Percentiles rank a stretch among this genome's conserved stretches.
These are phyloP conservation scores for Seiridium unicorne DNA, from an alignment of 2,329 filamentous ascomycete genomes.

Conservation along the genomic window DNA sequence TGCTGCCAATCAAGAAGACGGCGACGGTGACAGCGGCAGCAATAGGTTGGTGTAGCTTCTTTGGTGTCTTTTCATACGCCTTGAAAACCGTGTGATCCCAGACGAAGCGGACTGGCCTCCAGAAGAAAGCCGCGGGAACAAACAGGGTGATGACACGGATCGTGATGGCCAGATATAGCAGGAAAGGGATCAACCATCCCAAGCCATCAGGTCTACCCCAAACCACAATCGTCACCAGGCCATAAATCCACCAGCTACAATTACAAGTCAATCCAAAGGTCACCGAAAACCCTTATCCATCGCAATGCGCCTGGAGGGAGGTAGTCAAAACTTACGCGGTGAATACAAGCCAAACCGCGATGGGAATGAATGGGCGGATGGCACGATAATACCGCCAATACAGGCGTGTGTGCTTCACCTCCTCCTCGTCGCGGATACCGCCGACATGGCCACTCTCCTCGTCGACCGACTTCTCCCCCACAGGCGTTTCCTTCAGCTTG, in stretches of 20 bases:
- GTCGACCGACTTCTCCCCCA: constrained; percentile 27
- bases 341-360: constrained; percentile 37
- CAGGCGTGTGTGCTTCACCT: not conserved
- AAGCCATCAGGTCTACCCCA: constrained; percentile 67
- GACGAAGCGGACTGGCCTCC: constrained; percentile 61
- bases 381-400: constrained; percentile 35
- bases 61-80: constrained; percentile 61
- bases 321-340: constrained; percentile 29
- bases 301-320: not conserved
- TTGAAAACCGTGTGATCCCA: constrained; percentile 66
- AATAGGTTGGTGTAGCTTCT: constrained; percentile 60
- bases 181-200: constrained; percentile 83
- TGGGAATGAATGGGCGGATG: constrained; percentile 43
- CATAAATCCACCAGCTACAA: constrained; percentile 39
- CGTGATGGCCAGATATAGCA: constrained; percentile 73
- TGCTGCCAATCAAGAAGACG: constrained; percentile 75
- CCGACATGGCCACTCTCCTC: constrained; percentile 28
- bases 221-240: constrained; percentile 36
- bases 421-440: constrained; percentile 12
- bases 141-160: constrained; percentile 74
- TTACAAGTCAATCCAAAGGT: not conserved
- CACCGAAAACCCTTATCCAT: too few species aligned
- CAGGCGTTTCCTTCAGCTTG: constrained; percentile 28
- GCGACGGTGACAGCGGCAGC: constrained; percentile 64
- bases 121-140: constrained; percentile 65